Evolutionary conservation across 1,284 basidiomycete species (phyloP).

Genomic region (Ganoderma sinense): DNA sequence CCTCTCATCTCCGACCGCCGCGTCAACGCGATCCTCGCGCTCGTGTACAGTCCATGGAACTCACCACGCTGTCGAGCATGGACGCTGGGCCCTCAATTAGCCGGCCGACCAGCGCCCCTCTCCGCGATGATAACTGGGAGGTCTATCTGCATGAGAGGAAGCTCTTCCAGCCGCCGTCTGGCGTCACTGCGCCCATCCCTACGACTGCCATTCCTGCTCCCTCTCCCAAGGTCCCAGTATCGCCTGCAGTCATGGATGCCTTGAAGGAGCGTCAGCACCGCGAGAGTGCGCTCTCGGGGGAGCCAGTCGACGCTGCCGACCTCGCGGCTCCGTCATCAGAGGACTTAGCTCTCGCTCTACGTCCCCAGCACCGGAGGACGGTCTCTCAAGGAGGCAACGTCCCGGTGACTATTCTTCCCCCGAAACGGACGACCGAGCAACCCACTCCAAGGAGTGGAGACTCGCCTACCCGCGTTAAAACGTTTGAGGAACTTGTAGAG

Average conservation of each 20-base stretch:
- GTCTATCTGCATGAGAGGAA: slow-evolving; percentile 81
- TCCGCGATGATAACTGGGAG: slow-evolving; percentile 79
- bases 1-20: slow-evolving; percentile 70
- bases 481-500: slow-evolving; percentile 83
- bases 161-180: slow-evolving; percentile 82
- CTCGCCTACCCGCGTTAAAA: slow-evolving; percentile 57
- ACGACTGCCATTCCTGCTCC: slow-evolving; percentile 56
- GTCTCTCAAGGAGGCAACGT: slow-evolving; percentile 48
- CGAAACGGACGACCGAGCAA: slow-evolving; percentile 50
- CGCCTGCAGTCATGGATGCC: slow-evolving; percentile 78
- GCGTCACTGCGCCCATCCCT: slow-evolving; percentile 74
- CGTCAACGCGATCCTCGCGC: slow-evolving; percentile 70
- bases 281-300: slow-evolving; percentile 60
- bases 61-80: slow-evolving; percentile 60
- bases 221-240: slow-evolving; percentile 57
- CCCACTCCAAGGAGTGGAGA: slow-evolving; percentile 45
- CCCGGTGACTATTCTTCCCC: slow-evolving; percentile 76
- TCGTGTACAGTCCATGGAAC: slow-evolving; percentile 74
- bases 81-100: slow-evolving; percentile 60
- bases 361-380: slow-evolving; percentile 42
- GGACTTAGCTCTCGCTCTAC: slow-evolving; percentile 38
- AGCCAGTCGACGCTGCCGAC: slow-evolving; percentile 7
- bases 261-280: slow-evolving; percentile 70
- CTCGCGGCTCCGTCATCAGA: slow-evolving; percentile 28
- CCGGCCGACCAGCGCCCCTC: slow-evolving; percentile 74